These are phyloP conservation scores for Fagopyrum homotropicum DNA, from an alignment of 148 eudicot species.

Conservation along the genomic window DNA sequence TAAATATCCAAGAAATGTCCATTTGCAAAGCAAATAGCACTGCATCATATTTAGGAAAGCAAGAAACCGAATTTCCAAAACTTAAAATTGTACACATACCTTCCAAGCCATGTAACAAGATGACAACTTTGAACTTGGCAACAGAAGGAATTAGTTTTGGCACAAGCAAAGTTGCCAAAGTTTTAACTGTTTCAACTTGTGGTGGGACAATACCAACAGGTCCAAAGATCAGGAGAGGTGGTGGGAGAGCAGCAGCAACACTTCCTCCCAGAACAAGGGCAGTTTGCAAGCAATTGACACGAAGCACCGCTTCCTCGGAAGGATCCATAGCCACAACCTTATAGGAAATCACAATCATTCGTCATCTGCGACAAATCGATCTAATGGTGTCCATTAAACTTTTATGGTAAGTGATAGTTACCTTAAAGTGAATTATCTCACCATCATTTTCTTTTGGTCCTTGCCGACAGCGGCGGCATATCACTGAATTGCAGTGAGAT, in stretches of 20 bases:
- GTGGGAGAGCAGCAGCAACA: slow-evolving; percentile 76
- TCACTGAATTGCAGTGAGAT: slow-evolving; percentile 79
- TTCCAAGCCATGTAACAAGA: slow-evolving; percentile 67
- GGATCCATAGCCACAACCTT: slow-evolving; percentile 92
- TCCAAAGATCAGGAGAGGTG: slow-evolving; percentile 44
- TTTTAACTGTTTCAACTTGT: slow-evolving; percentile 48
- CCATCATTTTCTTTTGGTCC: slow-evolving; percentile 30
- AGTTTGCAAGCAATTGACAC: slow-evolving; percentile 62
- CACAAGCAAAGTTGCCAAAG: slow-evolving; percentile 61
- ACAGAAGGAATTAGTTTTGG: slow-evolving; percentile 80
- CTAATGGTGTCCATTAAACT: slow-evolving; percentile 4
- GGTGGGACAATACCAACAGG: slow-evolving; percentile 37
- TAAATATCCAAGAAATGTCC: not conserved
- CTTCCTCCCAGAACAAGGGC: slow-evolving; percentile 94
- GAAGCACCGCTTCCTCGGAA: slow-evolving; percentile 53
- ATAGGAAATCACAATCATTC: slow-evolving; percentile 16
- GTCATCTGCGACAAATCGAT: not conserved
- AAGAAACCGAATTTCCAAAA: slow-evolving; percentile 13
- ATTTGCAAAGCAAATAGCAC: slow-evolving; percentile 10
- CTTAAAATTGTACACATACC: slow-evolving; percentile 36
- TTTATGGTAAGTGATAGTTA: slow-evolving; percentile 19
- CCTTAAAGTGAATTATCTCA: slow-evolving; percentile 77
- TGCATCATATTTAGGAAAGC: not conserved
- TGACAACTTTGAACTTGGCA: slow-evolving; percentile 71
- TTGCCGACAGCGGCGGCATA: slow-evolving; percentile 66